These are phyloP conservation scores for Grosmannia huntii DNA, from an alignment of 2,329 filamentous ascomycete species.

Conservation along the genomic window DNA sequence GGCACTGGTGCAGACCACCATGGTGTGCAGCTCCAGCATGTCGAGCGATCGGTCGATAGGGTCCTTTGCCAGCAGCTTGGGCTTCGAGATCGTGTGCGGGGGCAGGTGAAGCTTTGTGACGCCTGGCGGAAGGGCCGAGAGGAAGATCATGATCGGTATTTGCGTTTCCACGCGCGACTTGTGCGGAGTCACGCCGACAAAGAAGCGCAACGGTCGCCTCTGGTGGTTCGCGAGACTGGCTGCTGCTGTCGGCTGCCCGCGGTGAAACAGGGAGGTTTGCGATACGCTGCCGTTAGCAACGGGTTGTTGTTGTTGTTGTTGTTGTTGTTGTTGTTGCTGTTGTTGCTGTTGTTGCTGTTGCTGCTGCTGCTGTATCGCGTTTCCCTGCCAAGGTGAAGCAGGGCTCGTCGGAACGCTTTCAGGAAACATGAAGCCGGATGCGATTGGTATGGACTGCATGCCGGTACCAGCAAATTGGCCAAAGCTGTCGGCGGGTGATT, in stretches of 20 bases:
- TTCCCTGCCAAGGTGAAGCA: constrained; percentile 5
- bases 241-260: neutral
- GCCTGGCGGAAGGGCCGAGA: constrained; percentile 62
- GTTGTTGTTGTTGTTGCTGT: constrained; percentile 11
- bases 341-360: constrained; percentile 4
- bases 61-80: constrained; percentile 73
- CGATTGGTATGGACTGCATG: constrained; percentile 4
- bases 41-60: constrained; percentile 53
- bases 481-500: constrained; percentile 28
- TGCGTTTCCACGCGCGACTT: constrained; percentile 96
- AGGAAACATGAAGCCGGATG: constrained; percentile 6
- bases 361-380: constrained; percentile 9
- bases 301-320: constrained; percentile 11
- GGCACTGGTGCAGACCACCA: constrained; percentile 82
- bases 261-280: neutral
- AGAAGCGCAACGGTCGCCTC: constrained; percentile 9
- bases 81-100: constrained; percentile 83
- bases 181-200: constrained; percentile 49
- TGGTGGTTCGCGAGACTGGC: neutral
- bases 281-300: neutral
- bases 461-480: constrained; percentile 2
- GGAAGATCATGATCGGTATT: constrained; percentile 72
- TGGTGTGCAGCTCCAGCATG: constrained; percentile 66
- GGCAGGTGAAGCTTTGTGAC: constrained; percentile 77
- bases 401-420: constrained; percentile 9